These are phyloP conservation scores for Trichoderma sp. DNA, from an alignment of 2,329 filamentous ascomycete species.

Conservation along the genomic window DNA sequence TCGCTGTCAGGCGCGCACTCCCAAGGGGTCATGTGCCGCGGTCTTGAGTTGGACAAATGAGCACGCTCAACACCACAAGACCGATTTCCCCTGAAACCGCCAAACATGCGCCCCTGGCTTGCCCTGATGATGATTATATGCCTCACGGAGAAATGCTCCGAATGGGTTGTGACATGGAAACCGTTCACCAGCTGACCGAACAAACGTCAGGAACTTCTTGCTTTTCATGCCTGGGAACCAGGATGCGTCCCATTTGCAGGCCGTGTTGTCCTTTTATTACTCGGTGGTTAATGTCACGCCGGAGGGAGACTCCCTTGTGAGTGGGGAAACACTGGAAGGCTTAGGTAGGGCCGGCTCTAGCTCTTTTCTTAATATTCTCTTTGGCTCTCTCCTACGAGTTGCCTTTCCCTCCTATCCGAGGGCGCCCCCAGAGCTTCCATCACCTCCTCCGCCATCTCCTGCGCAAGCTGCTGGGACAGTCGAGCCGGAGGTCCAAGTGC, in stretches of 20 bases:
- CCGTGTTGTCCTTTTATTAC: constrained; percentile 88
- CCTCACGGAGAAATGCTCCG: constrained; percentile 1
- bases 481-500: constrained; percentile 9
- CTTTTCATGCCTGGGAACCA: constrained; percentile 75
- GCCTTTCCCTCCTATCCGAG: constrained; percentile 48
- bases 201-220: constrained; percentile 73
- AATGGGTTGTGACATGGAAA: constrained; percentile 30
- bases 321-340: constrained; percentile 87
- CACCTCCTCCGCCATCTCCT: constrained; percentile 21
- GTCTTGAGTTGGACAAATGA: constrained; percentile 9
- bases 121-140: not conserved
- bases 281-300: constrained; percentile 85
- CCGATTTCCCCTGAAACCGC: not conserved
- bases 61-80: constrained; percentile 18
- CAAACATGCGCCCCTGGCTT: not conserved
- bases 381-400: constrained; percentile 73
- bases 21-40: constrained; percentile 29
- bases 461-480: not conserved
- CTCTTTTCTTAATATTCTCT: constrained; percentile 67
- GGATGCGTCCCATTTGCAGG: constrained; percentile 69
- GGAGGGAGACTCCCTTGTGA: constrained; percentile 91
- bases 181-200: constrained; percentile 24
- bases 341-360: constrained; percentile 77
- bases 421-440: constrained; percentile 12
- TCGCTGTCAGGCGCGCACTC: constrained; percentile 18